Evolutionary conservation across 345 rosid species (phyloP), one percentile per base, ranked within the genome.

Genomic region (Arabis alpina): DNA sequence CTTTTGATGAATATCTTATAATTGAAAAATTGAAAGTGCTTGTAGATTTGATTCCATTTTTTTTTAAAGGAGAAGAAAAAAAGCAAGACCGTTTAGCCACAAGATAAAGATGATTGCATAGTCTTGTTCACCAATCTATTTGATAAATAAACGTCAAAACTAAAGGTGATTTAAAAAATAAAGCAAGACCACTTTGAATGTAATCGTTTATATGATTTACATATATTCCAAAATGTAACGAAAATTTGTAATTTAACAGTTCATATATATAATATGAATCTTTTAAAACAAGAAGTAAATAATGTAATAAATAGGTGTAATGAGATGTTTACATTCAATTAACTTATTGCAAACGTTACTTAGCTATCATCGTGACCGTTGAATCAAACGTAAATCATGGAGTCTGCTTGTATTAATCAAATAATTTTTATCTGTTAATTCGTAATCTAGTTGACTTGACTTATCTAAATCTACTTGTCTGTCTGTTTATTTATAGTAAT

Each of bases 11-110:
- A 74, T 74, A 74, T 61, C 69, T 68, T 60, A 74, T 68, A 74
- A 60, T 67, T 67, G 41, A 60, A 61, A 51, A 14, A 2, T 43
- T 34, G 43, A 74, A 45, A 67, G 63, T 67, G 73, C 47, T 44
- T 27, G 9, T 36, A 74, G 78, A 68, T 74, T 68, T 68, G 54
- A 75, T 75, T 75, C 74, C 40, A 10, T 16, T 12, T 28, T 43
- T 51, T 55, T 5, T 30, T 6, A 0, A 49, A 52, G 7, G 14
- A 41, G 6, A 58, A 39, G 12, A 16, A 28, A 27, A 19, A 75
- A 75, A 68, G 65, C 70, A 61, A 68, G 70, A 68, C 73, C 57
- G 78, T 74, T 74, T 68, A 60, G 63, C 79, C 79, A 75, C 74
- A 61, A 54, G 62, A 68, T 47, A 53, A 62, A 68, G 70, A 68